Evolutionary conservation across 352 stramenopile species (phyloP).

Genomic region (Paralagenidium karlingii): DNA sequence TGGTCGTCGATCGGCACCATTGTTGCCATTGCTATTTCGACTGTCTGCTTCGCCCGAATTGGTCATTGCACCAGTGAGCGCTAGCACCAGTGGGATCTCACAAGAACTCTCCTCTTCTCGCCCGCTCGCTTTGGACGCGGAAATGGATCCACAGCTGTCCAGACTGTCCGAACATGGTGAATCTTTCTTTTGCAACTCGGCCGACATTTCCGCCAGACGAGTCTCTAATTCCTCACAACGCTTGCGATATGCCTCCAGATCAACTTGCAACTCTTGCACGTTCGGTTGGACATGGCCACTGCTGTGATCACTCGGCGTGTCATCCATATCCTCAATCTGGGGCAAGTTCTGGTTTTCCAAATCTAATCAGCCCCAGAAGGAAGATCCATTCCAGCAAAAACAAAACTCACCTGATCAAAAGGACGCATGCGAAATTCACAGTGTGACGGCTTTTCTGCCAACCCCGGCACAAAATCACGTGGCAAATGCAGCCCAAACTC

Average conservation of each 20-base stretch:
- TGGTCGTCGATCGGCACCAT: too few relatives aligned
- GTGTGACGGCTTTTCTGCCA: constrained; percentile 80
- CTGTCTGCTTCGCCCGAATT: too few relatives aligned
- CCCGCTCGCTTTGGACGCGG: constrained; percentile 45
- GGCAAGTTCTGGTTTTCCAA: constrained; percentile 60
- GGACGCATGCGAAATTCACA: constrained; percentile 81
- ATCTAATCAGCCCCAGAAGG: too few relatives aligned
- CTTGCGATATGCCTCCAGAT: constrained; percentile 44
- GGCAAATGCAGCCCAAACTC: constrained; percentile 72
- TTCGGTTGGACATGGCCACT: constrained; percentile 3
- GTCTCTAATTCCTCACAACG: constrained; percentile 61
- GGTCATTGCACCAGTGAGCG: constrained; percentile 42
- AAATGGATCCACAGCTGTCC: too few relatives aligned
- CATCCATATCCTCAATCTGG: constrained; percentile 45
- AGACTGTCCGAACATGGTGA: constrained; percentile 58
- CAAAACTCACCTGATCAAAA: constrained; percentile 48
- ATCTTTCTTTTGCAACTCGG: constrained; percentile 53
- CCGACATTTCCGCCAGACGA: constrained; percentile 39
- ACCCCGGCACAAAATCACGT: constrained; percentile 63
- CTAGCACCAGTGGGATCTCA: constrained; percentile 73
- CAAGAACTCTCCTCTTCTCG: constrained; percentile 57
- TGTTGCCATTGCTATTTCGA: too few relatives aligned
- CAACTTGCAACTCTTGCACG: constrained; percentile 6
- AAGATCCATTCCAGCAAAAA: too few relatives aligned
- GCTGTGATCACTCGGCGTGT: too few relatives aligned